These are phyloP conservation scores for Globisporangium rhizosaccharum DNA, from an alignment of 352 stramenopile genomes.

Conservation along the genomic window DNA sequence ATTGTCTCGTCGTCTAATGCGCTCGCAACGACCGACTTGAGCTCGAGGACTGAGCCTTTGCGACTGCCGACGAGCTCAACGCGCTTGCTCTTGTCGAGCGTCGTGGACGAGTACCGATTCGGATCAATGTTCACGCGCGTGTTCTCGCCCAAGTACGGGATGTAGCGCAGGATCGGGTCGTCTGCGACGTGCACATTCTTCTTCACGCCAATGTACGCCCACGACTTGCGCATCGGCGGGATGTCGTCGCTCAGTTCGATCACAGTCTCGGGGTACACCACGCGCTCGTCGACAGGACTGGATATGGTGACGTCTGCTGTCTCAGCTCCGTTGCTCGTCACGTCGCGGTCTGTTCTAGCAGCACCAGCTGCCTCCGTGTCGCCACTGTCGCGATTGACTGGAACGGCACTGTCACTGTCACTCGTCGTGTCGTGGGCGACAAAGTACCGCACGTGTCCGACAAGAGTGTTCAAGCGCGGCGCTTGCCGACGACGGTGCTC, in stretches of 20 bases:
- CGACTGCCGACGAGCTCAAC: slow-evolving; percentile 34
- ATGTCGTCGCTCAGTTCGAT: slow-evolving; percentile 40
- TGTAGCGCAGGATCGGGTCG: slow-evolving; percentile 78
- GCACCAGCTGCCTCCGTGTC: background rate
- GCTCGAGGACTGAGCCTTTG: slow-evolving; percentile 13
- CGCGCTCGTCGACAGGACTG: slow-evolving; percentile 9
- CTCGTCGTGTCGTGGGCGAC: slow-evolving; percentile 14
- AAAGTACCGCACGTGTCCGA: slow-evolving; percentile 35
- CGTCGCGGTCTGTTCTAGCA: background rate
- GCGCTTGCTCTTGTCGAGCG: slow-evolving; percentile 46
- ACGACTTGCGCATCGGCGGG: slow-evolving; percentile 40
- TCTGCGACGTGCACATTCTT: slow-evolving; percentile 77
- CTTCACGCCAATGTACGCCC: slow-evolving; percentile 63
- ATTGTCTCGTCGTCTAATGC: slow-evolving; percentile 51
- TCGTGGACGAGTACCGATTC: slow-evolving; percentile 52
- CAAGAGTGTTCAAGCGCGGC: slow-evolving; percentile 25
- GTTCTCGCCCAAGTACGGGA: slow-evolving; percentile 87
- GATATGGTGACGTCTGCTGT: no score
- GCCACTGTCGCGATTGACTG: background rate
- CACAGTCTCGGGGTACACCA: slow-evolving; percentile 45
- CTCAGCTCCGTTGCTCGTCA: background rate
- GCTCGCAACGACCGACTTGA: slow-evolving; percentile 30
- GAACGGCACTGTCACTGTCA: slow-evolving; percentile 1
- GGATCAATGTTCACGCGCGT: slow-evolving; percentile 49
- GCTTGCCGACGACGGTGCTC: slow-evolving; percentile 10